Evolutionary conservation across 1,284 basidiomycete genomes (phyloP), one percentile per base, ranked within the genome.

Genomic region (Marasmius sp.): DNA sequence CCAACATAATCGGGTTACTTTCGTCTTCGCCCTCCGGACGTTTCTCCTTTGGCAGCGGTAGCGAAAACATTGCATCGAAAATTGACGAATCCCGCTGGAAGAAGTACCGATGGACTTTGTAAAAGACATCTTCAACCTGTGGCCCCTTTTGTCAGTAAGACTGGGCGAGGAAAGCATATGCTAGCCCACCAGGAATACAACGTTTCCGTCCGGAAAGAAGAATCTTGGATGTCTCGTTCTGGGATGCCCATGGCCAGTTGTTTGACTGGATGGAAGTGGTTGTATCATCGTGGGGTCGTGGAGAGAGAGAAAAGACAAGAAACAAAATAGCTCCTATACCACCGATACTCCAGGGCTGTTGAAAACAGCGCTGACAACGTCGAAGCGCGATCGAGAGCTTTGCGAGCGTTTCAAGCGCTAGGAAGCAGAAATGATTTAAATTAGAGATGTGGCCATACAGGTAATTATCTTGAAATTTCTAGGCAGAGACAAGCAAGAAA

Each of bases 171-270:
- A 3, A 39, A 50, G 36, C 22, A 11, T n/a, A 12, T n/a, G 36
- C 22, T n/a, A 53, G 36, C 10, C 47, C 54, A 70, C 71, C 59
- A 60, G 50, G 58, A 72, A 71, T 14, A 68, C 53, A 10, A 71
- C 65, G 38, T 64, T 71, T 27, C 69, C 68, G 59, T 72, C 71
- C 22, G 61, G 37, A 51, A 72, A 71, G 50, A 65, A 71, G 65
- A 68, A 72, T 37, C 67, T 65, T 3, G 67, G 61, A 51, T 70
- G 68, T 45, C 37, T 54, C 22, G 38, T 54, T 36, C 49, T 59
- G 20, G 43, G 16, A 27, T 27, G 27, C 27, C 27, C 27, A 27
- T 27, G 27, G 27, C 27, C 27, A 27, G 27, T 27, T 27, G 27
- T 27, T 27, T 27, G 27, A 27, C 27, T 27, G 27, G 27, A 36